Base-by-base conservation (phyloP, 1,284 basidiomycete species). In the Puccinia horiana region DNA sequence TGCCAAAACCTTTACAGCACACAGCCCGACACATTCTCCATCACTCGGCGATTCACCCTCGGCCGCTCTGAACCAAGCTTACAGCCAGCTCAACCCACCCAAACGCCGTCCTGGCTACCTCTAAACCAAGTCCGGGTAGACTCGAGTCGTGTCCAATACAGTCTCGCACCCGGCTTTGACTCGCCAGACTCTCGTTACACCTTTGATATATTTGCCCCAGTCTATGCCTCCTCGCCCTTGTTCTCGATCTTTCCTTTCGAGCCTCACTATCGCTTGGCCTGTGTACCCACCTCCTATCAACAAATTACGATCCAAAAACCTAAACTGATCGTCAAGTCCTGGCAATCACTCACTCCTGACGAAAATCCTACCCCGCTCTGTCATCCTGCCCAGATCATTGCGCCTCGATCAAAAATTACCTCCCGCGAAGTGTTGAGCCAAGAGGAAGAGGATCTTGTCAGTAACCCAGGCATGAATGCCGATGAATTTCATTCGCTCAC, bases 161-260 rank as follows among this genome's bases (percentile, higher is more conserved):
- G 74, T 44, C 61, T 76, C n/a, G 35, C 56, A 14, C 42, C 61
- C 11, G 74, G 56, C 35, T 8, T 63, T 14, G 74, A 76, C 16
- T 63, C 56, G 0, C 54, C 74, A 16, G 23, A 42, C 40, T 18
- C 74, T 5, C 26, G 56, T n/a, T 76, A 76, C 61, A 61, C 52
- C 44, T 44, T 44, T 35, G 61, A 76, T 47, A 58, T 76, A 8
- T 76, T 76, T 49, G 54, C 32, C 0, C 74, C 74, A 0, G n/a
- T 47, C 61, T 76, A 76, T 40, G 56, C 44, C 56, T 61, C 74
- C 18, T 42, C 61, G n/a, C 56, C 69, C 32, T 37, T 76, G 11
- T 61, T 76, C 56, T 76, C 74, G 40, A 44, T 63, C 26, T 44
- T 47, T 16, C 29, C 74, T 56, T 63, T 76, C 37, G 44, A 61